phyloP scores from a whole-genome alignment of 371 early-diverging fungal species.

The Nematocida sp. region DNA sequence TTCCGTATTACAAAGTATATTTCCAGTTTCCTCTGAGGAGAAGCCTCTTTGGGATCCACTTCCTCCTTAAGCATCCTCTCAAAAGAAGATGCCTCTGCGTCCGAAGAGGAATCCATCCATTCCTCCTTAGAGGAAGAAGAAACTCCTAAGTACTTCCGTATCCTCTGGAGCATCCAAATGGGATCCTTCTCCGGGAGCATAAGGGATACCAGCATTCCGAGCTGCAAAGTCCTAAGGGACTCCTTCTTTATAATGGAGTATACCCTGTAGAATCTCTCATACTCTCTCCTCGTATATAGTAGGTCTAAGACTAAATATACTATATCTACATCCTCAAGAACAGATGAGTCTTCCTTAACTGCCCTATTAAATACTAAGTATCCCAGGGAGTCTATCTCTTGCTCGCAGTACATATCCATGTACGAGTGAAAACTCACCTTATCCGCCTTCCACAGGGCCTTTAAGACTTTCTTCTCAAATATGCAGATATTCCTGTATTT shows the following conservation, averaged over 20 bases:
- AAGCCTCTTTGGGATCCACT: neutral
- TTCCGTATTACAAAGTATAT: slow-evolving; percentile 11
- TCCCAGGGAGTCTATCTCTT: slow-evolving; percentile 61
- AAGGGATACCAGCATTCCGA: slow-evolving; percentile 50
- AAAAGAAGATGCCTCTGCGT: slow-evolving; percentile 23
- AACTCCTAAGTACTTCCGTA: slow-evolving; percentile 7
- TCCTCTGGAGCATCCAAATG: neutral
- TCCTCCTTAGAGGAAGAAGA: no score
- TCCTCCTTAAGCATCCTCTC: neutral
- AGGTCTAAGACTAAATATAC: slow-evolving; percentile 29
- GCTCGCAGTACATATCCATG: slow-evolving; percentile 60
- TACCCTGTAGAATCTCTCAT: slow-evolving; percentile 52
- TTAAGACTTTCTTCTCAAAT: slow-evolving; percentile 26
- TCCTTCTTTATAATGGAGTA: slow-evolving; percentile 12
- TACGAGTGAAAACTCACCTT: neutral
- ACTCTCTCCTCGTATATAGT: slow-evolving; percentile 56
- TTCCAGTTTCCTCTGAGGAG: neutral
- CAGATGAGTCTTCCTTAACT: neutral
- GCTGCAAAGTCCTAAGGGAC: slow-evolving; percentile 28
- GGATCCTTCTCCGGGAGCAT: neutral
- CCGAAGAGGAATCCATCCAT: neutral
- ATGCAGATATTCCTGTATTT: neutral
- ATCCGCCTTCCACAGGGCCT: neutral
- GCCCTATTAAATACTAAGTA: slow-evolving; percentile 46
- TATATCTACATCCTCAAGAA: neutral